Evolutionary conservation across 495 filamentous ascomycete species (phyloP).

Genomic region (Hapsidospora chrysogenum): DNA sequence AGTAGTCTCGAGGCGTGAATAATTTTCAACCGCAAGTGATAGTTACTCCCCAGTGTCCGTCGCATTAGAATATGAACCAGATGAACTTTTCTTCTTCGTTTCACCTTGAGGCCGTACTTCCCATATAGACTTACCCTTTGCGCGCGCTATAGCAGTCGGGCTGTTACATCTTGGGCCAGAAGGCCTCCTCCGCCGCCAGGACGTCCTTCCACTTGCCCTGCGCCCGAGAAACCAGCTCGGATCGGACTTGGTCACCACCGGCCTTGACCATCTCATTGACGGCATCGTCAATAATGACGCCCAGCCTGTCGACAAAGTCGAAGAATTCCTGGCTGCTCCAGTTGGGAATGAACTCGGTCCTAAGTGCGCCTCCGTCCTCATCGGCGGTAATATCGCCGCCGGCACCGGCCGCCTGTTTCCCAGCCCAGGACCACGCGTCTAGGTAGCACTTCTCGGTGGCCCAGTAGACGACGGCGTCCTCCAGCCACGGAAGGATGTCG

Average conservation of each 20-base stretch:
- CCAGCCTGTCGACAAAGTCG: constrained; percentile 29
- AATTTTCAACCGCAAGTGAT: too few species aligned
- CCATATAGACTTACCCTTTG: too few species aligned
- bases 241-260: constrained; percentile 5
- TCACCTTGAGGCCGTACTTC: too few species aligned
- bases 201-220: constrained; percentile 15
- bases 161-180: constrained; percentile 15
- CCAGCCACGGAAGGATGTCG: constrained; percentile 22
- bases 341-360: constrained; percentile 47
- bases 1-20: too few species aligned
- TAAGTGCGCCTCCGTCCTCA: constrained; percentile 43
- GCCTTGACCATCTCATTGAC: constrained; percentile 8
- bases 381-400: constrained; percentile 16
- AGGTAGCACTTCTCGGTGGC: constrained; percentile 53
- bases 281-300: constrained; percentile 13
- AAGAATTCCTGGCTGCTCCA: constrained; percentile 45
- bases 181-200: constrained; percentile 15
- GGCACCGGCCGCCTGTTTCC: constrained; percentile 3
- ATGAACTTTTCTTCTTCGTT: too few species aligned
- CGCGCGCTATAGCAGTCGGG: not conserved
- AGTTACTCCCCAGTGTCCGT: too few species aligned
- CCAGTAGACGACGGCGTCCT: constrained; percentile 57
- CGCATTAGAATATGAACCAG: too few species aligned
- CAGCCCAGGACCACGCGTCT: constrained; percentile 39
- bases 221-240: constrained; percentile 11